Evolutionary conservation across 2,329 filamentous ascomycete genomes (phyloP), one percentile per base, ranked within the genome.

Genomic region (Graphilbum sp.): DNA sequence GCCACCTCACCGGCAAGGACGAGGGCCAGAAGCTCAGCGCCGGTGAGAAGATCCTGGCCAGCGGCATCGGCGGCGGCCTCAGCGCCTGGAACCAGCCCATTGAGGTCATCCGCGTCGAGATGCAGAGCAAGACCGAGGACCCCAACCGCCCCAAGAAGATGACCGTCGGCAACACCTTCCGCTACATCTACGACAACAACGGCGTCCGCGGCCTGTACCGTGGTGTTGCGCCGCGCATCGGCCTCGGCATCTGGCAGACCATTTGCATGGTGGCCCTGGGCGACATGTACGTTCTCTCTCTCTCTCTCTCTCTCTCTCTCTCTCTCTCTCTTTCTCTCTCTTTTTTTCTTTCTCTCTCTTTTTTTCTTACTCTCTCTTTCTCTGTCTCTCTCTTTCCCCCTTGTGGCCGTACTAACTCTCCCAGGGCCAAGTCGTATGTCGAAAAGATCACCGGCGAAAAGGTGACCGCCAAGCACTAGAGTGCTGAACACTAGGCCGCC

Each of bases 11-110:
- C 29, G 72, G 75, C 57, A 96, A 98, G 71, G 72, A 78, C 47
- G 66, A 88, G 12, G 67, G 68, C 48, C 75, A 88, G 57, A 86
- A 84, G 67, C 74, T 98, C 46, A 67, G 64, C 49, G 75, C 80
- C 23, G 56, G 66, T 43, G 90, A 98, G 70, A 96, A 96, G 75
- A 79, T 98, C 54, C 58, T 84, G 41, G 87, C 90, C 35, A 84
- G 79, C 46, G 75, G 75, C 47, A 58, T 98, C 10, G 90, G 90
- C 65, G 90, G 90, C 73, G 90, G 90, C 57, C 69, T 98, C 52
- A 86, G 78, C 45, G 90, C 90, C 47, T 98, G 90, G 90, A 98
- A 98, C 66, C 90, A 98, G 72, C 90, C 90, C 45, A 98, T 98
- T 58, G 90, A 98, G 74, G 90, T 98, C 57, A 95, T 98, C 58